Base-by-base conservation (phyloP, 2,329 filamentous ascomycete species). In the Emmonsia crescens region DNA sequence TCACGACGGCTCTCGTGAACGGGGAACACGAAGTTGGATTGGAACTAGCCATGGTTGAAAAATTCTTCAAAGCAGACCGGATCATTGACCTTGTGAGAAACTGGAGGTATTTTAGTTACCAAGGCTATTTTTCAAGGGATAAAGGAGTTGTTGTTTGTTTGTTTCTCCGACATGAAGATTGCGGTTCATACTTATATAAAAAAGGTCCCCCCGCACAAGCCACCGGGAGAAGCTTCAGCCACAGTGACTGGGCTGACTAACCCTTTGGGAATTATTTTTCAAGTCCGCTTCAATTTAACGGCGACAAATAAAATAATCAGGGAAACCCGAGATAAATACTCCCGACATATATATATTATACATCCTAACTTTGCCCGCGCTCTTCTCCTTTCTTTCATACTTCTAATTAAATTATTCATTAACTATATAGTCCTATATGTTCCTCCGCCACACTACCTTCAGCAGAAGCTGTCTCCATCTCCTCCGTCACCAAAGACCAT, bases 1-100 rank as follows among this genome's bases (percentile, higher is more conserved):
- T 79, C 62, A 95, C 87, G 57, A 95, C 91, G 9, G 83, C 82
- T 70, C 77, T 75, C 3, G 85, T 85, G 72, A 88, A 89, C 4
- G 84, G 85, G 63, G 83, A 84, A 49, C 76, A 72, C 54, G 73
- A 68, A 36, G 74, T 60, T 31, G 49, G 24, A 40, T 51, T 58
- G 56, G 29, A 60, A 27, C 58, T 58, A 52, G 59, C 59, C 65
- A 66, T 66, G 36, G 48, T 65, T n/a, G 60, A 59, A 19, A 58
- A 29, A 10, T 38, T 40, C n/a, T 62, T 60, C 33, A 64, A 19
- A n/a, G 48, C 52, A 31, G 60, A 60, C 40, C 60, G 56, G 48
- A 64, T 38, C 65, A 66, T 66, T 48, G 40, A 60, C 33, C 52
- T 38, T 38, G 33, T 24, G 40, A 5, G 12, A 42, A 42, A 42